Conservation (phyloP, 2,329 filamentous ascomycete genomes). For the Cladosporium velox region DNA sequence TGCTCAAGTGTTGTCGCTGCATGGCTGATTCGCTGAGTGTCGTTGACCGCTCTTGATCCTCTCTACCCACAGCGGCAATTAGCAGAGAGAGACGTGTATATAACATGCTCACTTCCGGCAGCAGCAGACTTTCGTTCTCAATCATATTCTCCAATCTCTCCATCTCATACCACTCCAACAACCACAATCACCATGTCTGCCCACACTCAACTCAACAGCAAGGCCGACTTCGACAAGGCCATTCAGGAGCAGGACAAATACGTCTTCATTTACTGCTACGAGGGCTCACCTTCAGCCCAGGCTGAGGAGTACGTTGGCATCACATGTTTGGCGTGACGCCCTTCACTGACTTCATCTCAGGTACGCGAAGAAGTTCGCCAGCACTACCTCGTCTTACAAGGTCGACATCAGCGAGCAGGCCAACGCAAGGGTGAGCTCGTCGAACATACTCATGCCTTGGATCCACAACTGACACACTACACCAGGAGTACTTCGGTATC, state of each 20-base stretch:
- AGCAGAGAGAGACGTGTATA: not conserved
- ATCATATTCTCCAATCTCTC: not conserved
- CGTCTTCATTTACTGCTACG: slow-evolving; percentile 38
- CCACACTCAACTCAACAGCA: slow-evolving; percentile 35
- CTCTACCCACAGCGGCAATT: slow-evolving; percentile 2
- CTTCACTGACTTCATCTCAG: slow-evolving; percentile 20
- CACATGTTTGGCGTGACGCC: not conserved
- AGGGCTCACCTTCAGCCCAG: slow-evolving; percentile 27
- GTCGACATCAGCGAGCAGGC: slow-evolving; percentile 32
- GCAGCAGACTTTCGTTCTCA: not conserved
- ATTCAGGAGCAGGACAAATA: slow-evolving; percentile 35
- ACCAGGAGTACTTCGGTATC: slow-evolving; percentile 31
- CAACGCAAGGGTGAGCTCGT: slow-evolving; percentile 27
- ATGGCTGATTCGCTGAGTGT: slow-evolving; percentile 2
- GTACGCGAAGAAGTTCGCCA: slow-evolving; percentile 33
- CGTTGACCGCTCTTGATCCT: slow-evolving; percentile 14
- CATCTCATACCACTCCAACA: not conserved
- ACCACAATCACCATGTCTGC: slow-evolving; percentile 23
- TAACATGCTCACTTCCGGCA: not conserved
- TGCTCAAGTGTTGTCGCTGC: not conserved
- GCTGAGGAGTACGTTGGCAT: slow-evolving; percentile 34
- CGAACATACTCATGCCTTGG: too few relatives aligned
- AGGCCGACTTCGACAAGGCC: slow-evolving; percentile 35
- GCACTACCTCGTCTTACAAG: slow-evolving; percentile 34
- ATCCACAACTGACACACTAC: not conserved